These are phyloP conservation scores for Lichenothelia convexa DNA, from an alignment of 495 filamentous ascomycete species.

Conservation along the genomic window DNA sequence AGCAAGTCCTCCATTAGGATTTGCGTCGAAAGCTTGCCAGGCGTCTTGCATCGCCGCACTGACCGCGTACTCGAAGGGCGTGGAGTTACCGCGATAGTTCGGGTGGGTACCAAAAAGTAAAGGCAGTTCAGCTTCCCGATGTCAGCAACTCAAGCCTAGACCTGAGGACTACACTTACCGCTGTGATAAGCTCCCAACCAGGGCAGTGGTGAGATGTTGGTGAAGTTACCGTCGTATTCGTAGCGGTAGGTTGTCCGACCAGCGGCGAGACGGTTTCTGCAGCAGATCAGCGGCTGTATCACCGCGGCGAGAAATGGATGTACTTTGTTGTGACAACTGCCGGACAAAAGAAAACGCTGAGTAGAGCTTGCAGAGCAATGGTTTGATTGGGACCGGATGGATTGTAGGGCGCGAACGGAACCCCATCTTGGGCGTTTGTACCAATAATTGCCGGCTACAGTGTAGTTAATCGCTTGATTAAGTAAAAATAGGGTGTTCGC, in stretches of 20 bases:
- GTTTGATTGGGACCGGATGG: constrained; percentile 4
- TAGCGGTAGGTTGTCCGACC: constrained; percentile 23
- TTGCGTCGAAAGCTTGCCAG: constrained; percentile 9
- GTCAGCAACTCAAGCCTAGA: no score
- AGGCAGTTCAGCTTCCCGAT: constrained; percentile 7
- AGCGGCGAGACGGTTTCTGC: constrained; percentile 10
- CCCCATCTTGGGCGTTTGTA: constrained; percentile 11
- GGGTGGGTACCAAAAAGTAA: constrained; percentile 10
- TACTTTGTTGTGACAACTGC: constrained; percentile 4
- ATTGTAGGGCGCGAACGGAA: constrained; percentile 9
- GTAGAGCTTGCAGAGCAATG: constrained; percentile 3
- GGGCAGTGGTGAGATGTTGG: constrained; percentile 20
- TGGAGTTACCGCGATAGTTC: constrained; percentile 5
- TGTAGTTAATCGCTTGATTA: background rate
- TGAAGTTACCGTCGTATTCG: constrained; percentile 29
- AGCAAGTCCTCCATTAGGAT: constrained; percentile 5
- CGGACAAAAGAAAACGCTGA: constrained; percentile 11
- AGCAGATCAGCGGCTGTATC: constrained; percentile 2
- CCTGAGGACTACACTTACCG: no score
- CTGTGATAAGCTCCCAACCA: constrained; percentile 19
- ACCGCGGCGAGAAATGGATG: background rate
- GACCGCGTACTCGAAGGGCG: constrained; percentile 8
- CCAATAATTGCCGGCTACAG: constrained; percentile 11
- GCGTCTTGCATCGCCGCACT: constrained; percentile 11
- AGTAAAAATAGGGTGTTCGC: background rate